These are phyloP conservation scores for Verticillium alfalfae DNA, from an alignment of 2,329 filamentous ascomycete species.

Conservation along the genomic window DNA sequence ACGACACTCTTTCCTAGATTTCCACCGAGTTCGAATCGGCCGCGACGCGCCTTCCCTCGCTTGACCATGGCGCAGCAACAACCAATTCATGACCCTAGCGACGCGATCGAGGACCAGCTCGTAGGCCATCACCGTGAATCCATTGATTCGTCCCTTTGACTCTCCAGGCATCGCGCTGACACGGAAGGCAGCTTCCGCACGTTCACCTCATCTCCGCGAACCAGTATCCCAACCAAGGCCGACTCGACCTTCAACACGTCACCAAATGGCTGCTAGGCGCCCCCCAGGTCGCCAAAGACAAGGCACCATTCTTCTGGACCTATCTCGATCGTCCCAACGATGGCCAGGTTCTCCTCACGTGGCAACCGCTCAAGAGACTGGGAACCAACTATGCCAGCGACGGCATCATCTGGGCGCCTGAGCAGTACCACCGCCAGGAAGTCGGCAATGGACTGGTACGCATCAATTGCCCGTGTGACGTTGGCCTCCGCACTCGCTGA, in stretches of 20 bases:
- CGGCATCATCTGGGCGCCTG: constrained; percentile 84
- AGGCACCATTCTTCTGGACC: constrained; percentile 87
- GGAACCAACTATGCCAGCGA: constrained; percentile 79
- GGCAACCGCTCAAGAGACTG: constrained; percentile 73
- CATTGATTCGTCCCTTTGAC: constrained; percentile 2
- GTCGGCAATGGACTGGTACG: constrained; percentile 55
- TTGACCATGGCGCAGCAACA: constrained; percentile 9
- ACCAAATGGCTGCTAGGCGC: constrained; percentile 79
- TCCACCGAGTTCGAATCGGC: not conserved
- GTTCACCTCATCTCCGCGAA: constrained; percentile 84
- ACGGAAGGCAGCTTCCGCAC: constrained; percentile 63
- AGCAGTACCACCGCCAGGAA: constrained; percentile 72
- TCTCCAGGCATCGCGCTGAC: not conserved
- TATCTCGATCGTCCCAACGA: constrained; percentile 80
- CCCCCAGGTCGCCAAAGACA: constrained; percentile 77
- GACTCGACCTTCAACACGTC: constrained; percentile 69
- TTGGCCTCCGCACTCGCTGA: not conserved
- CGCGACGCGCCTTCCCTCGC: constrained; percentile 1
- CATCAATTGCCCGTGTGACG: constrained; percentile 6
- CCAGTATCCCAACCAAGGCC: constrained; percentile 69
- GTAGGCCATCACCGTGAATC: constrained; percentile 2
- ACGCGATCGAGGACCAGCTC: constrained; percentile 11
- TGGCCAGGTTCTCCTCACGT: constrained; percentile 77
- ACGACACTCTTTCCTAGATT: not conserved
- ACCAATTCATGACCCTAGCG: constrained; percentile 8